Evolutionary conservation across 2,329 filamentous ascomycete genomes (phyloP).

Genomic region (Penicillium sp.): DNA sequence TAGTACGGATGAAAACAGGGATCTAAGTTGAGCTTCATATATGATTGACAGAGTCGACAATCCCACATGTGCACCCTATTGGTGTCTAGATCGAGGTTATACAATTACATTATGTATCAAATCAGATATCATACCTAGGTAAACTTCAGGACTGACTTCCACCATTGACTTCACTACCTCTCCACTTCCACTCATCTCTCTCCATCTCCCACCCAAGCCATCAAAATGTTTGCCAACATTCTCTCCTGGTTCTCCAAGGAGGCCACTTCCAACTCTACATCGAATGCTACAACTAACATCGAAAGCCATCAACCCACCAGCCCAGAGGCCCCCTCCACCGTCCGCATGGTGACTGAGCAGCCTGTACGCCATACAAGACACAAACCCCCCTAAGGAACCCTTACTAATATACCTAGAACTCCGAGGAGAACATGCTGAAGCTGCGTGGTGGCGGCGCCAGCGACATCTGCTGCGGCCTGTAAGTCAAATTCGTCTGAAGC

Average conservation of each 20-base stretch:
- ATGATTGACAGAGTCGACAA: neutral
- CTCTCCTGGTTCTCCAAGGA: conserved; percentile 22
- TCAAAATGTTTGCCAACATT: conserved; percentile 16
- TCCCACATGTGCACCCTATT: neutral
- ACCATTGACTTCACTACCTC: neutral
- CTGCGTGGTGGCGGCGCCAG: conserved; percentile 27
- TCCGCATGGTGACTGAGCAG: conserved; percentile 18
- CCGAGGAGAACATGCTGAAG: conserved; percentile 19
- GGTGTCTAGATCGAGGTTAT: neutral
- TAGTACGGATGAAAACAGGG: neutral
- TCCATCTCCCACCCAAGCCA: neutral
- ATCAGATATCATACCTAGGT: neutral
- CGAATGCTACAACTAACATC: conserved; percentile 18
- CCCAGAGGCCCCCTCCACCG: conserved; percentile 18
- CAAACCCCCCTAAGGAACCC: neutral
- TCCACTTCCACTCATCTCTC: neutral
- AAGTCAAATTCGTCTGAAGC: conserved; percentile 3
- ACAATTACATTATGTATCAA: neutral
- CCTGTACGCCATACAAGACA: conserved; percentile 14
- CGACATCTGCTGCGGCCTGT: conserved; percentile 29
- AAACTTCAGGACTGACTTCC: neutral
- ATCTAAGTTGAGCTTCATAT: neutral
- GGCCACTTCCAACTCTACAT: conserved; percentile 12
- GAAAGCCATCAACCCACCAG: conserved; percentile 22
- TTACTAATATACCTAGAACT: conserved; percentile 7